Evolutionary conservation across 495 filamentous ascomycete species (phyloP), one percentile per base, ranked within the genome.

Genomic region (Sporormia fimetaria): DNA sequence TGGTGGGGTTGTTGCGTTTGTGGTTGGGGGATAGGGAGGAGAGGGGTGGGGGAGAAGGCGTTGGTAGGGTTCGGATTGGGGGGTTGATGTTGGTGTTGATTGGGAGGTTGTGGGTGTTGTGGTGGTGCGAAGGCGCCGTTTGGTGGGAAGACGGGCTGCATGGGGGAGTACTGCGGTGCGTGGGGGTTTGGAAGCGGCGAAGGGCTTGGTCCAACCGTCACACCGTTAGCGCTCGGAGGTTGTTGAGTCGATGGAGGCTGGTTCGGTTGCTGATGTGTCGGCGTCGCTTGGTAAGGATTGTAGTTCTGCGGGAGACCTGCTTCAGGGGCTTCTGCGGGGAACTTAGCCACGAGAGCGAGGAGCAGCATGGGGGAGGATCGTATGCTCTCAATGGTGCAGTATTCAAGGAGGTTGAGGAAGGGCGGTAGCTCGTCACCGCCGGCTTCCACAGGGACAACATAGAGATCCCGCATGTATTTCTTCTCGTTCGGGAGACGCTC

Each of bases 341-440:
- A 34, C 81, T 74, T 47, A 81, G 75, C 51, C 7, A 90, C 82
- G 44, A 92, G 80, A 6, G 81, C 76, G 37, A 81, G 70, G 11
- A 93, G 69, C 18, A 94, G 67, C 59, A 81, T 71, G 6, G 80
- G 78, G 42, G 84, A 75, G 0, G 74, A 61, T 10, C 56, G 37
- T 21, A 76, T 71, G 37, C 73, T 67, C 21, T 84, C 79, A 36
- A 88, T 67, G 20, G 69, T 68, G 58, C 80, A 80, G 44, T 85
- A 77, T 16, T 77, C 78, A 12, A 94, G 60, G 40, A 86, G 76
- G 37, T 79, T 69, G 49, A 93, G 69, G 52, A 90, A 88, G 29
- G 85, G 80, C 16, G 63, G 63, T 4, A 63, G 45, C 7, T 43
- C 33, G 16, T 34, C 40, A 27, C 22, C 44, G 10, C 62, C 63